phyloP scores from a whole-genome alignment of 345 rosid species.

The Chamaenerion angustifolium region DNA sequence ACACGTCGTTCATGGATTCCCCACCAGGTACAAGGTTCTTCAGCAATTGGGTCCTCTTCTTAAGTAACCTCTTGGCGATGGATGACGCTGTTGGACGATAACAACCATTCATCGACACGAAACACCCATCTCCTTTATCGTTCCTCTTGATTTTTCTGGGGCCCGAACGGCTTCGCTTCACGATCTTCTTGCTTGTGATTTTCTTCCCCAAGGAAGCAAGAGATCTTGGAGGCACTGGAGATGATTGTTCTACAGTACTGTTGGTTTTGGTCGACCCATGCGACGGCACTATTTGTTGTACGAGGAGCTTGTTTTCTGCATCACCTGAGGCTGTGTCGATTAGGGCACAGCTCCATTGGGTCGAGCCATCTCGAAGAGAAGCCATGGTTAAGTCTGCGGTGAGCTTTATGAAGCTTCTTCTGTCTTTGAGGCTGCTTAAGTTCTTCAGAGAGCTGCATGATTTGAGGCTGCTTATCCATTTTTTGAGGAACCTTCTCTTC shows the following conservation, averaged over 20 bases:
- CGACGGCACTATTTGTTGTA: constrained; percentile 17
- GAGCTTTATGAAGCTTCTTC: constrained; percentile 67
- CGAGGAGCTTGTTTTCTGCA: constrained; percentile 19
- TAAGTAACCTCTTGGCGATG: constrained; percentile 28
- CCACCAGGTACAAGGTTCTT: constrained; percentile 74
- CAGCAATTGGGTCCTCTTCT: constrained; percentile 42
- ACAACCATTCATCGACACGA: no score
- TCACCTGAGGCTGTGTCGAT: constrained; percentile 34
- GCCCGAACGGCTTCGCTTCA: constrained; percentile 23
- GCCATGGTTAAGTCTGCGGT: constrained; percentile 89
- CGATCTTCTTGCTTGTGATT: constrained; percentile 50
- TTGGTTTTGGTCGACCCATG: no score
- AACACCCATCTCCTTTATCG: constrained; percentile 12
- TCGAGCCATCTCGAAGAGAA: constrained; percentile 46
- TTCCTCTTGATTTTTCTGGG: no score
- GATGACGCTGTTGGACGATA: constrained; percentile 1
- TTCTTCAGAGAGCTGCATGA: constrained; percentile 23
- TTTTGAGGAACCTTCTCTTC: constrained; percentile 57
- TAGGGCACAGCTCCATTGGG: constrained; percentile 78
- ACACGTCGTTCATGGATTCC: constrained; percentile 35
- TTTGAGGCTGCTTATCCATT: constrained; percentile 59
- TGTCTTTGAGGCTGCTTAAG: constrained; percentile 34
- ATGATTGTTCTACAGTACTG: no score
- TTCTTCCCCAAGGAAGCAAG: no score
- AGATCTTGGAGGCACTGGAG: no score